Base-by-base conservation (phyloP, 352 stramenopile species). In the Globisporangium perplexum region DNA sequence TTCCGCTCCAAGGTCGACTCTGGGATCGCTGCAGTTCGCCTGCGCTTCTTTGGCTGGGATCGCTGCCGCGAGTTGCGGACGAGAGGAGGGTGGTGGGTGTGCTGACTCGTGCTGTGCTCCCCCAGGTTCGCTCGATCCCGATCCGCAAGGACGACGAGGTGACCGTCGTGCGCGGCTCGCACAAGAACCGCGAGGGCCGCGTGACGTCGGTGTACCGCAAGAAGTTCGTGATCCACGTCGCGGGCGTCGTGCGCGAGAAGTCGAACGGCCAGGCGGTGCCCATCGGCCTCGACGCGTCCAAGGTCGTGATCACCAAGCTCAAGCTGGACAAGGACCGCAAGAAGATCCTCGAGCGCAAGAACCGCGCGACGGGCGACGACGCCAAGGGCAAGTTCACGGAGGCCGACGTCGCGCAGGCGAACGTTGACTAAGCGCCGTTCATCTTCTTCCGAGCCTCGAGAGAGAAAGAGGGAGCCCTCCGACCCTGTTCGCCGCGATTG, bases 291-390 rank as follows among this genome's bases (percentile, higher is more conserved):
- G 92, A 98, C 71, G 89, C 97, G 41, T 99, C 95, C 48, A 98
- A 98, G 78, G 85, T 99, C 51, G 84, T 98, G 50, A 99, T 99
- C 83, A 99, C 96, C 65, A 99, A 99, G 83, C 81, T 99, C 60
- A 99, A 99, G 90, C 90, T 99, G 60, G 96, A 99, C 89, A 99
- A 99, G 91, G 96, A 98, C 77, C 94, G 97, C 71, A 99, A 99
- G 82, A 97, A 96, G 60, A 96, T 98, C 66, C 77, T 99, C 51
- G 96, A 99, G 74, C 93, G 96, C 78, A 99, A 99, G 86, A 97
- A 98, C 71, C 93, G 89, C 62, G 77, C 83, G 35, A 69, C 80
- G 46, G 66, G 68, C 52, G 79, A 90, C 66, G 75, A 73, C 57
- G 73, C 77, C 64, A 93, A 96, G 86, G 80, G 79, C 82, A 95